These are phyloP conservation scores for Pisolithus sp. DNA, from an alignment of 768 basidiomycete genomes.

Conservation along the genomic window DNA sequence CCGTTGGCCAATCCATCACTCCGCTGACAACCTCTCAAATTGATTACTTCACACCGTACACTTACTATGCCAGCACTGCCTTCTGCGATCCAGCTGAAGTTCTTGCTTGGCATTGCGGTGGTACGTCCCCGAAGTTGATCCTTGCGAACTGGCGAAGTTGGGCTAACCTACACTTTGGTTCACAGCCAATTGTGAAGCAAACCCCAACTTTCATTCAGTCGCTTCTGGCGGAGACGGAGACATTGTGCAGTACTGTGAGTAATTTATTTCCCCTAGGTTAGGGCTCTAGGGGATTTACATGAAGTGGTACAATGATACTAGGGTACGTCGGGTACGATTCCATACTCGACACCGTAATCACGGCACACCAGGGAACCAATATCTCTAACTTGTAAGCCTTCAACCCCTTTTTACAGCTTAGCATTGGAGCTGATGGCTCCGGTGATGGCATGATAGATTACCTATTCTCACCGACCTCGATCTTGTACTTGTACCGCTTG, in stretches of 20 bases:
- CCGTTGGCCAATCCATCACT: slow-evolving; percentile 33
- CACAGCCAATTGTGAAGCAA: slow-evolving; percentile 42
- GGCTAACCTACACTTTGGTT: not conserved
- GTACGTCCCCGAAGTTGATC: slow-evolving; percentile 24
- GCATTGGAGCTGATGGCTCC: not conserved
- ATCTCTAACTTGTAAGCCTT: slow-evolving; percentile 22
- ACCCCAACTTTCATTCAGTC: slow-evolving; percentile 40
- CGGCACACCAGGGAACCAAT: slow-evolving; percentile 33
- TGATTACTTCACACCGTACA: slow-evolving; percentile 39
- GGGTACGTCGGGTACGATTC: slow-evolving; percentile 54
- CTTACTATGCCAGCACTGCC: slow-evolving; percentile 44
- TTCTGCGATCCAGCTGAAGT: slow-evolving; percentile 41
- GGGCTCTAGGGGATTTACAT: not conserved
- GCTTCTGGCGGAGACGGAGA: slow-evolving; percentile 44
- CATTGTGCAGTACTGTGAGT: slow-evolving; percentile 37
- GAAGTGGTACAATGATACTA: slow-evolving; percentile 11
- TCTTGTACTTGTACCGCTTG: slow-evolving; percentile 23
- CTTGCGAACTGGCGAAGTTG: not conserved
- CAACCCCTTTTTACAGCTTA: not conserved
- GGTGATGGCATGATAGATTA: slow-evolving; percentile 16
- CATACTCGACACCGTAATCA: slow-evolving; percentile 28
- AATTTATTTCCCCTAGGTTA: not conserved
- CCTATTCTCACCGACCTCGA: slow-evolving; percentile 38
- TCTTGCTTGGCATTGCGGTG: slow-evolving; percentile 49
- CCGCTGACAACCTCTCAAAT: slow-evolving; percentile 37